Conservation (phyloP, 345 rosid species). For the Salix suchowensis region DNA sequence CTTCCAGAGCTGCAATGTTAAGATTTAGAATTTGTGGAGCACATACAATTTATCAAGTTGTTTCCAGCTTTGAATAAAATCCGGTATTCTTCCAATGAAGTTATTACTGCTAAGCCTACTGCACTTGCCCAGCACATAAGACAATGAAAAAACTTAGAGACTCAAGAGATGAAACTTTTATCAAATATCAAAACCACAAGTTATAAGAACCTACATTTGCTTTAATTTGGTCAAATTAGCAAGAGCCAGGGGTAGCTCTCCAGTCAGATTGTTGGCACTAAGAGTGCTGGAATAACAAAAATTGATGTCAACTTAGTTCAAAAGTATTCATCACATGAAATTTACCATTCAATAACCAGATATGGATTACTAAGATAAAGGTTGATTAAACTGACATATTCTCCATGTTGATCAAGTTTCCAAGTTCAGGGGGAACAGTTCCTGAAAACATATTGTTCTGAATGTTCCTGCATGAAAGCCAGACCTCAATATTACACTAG, state of each 20-base stretch:
- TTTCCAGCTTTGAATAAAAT: slow-evolving; percentile 10
- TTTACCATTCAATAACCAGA: neutral
- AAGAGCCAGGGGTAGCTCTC: slow-evolving; percentile 8
- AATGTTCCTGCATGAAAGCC: neutral
- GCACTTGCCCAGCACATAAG: neutral
- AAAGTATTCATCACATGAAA: neutral
- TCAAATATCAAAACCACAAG: neutral
- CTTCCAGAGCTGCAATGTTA: neutral
- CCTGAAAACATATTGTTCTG: slow-evolving; percentile 35
- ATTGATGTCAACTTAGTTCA: neutral
- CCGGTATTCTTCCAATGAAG: slow-evolving; percentile 12
- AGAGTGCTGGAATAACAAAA: slow-evolving; percentile 7
- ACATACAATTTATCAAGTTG: neutral
- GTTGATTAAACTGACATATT: slow-evolving; percentile 34
- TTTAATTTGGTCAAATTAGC: slow-evolving; percentile 5
- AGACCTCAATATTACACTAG: neutral
- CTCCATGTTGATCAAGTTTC: slow-evolving; percentile 37
- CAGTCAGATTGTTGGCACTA: slow-evolving; percentile 19
- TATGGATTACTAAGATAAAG: neutral
- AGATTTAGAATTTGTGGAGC: neutral
- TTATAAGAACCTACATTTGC: slow-evolving; percentile 5
- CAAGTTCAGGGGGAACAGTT: slow-evolving; percentile 39
- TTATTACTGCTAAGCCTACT: slow-evolving; percentile 16
- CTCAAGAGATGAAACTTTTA: neutral
- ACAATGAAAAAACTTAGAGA: neutral